Evolutionary conservation across 495 filamentous ascomycete species (phyloP), one percentile per base, ranked within the genome.

Genomic region (Lasiosphaeria ovina): DNA sequence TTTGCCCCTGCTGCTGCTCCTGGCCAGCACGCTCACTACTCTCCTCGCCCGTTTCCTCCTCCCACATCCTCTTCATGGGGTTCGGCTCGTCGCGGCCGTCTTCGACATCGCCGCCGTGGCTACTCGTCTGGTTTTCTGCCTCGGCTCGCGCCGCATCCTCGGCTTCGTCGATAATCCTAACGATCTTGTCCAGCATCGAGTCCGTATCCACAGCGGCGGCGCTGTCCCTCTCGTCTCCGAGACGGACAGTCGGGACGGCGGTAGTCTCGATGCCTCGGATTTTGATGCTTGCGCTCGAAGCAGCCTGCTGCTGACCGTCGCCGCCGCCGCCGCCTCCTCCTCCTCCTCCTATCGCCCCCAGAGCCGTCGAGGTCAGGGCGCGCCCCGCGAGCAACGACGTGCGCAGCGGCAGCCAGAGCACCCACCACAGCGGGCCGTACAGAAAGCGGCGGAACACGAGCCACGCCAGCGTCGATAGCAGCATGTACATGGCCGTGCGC

Each of bases 341-440:
- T n/a, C n/a, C n/a, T n/a, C n/a, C 62, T 16, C 77, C 60, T 55
- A 55, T 14, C 68, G 62, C 32, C 72, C 67, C 34, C 12, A 31
- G 31, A 14, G 31, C 16, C 24, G 33, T 32, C 6, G 35, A 32
- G 16, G 72, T 58, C 48, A 88, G 78, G 0, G 77, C 70, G 14
- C 81, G 67, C 10, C 77, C 80, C 44, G 76, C 62, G 44, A 64
- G 72, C 49, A 76, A 81, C 10, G 85, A 55, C n/a, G 88, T 72
- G 65, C 84, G 88, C 33, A 93, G 55, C 3, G 94, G 92, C 50
- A 92, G 69, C 84, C 89, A 95, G 9, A 96, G 69, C 3, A 97
- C 71, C 89, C 91, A 91, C 87, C 90, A 96, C 36, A 92, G 73
- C 11, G 95, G 94, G 0, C 94, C 92, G 75, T 93, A 97, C 7